Evolutionary conservation across 2,329 filamentous ascomycete genomes (phyloP).

Genomic region (Penicillium sp.): DNA sequence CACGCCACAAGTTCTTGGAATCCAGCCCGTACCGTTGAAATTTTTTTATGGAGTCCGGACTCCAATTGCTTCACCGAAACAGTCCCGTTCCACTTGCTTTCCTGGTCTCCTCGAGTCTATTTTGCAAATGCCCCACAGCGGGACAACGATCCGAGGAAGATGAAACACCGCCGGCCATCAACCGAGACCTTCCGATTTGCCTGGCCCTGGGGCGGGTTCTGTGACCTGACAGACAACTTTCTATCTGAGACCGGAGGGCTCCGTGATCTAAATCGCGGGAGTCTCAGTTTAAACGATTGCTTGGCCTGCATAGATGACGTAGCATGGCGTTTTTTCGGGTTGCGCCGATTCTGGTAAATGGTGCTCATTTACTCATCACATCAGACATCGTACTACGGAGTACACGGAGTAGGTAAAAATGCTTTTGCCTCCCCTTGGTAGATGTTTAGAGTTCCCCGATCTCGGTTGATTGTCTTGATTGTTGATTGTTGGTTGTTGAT

Average conservation of each 20-base stretch:
- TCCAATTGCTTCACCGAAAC: neutral
- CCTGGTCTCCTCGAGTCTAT: neutral
- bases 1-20: too few relatives aligned
- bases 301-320: conserved; percentile 10
- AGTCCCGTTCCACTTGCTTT: neutral
- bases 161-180: conserved; percentile 20
- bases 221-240: conserved; percentile 7
- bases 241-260: conserved; percentile 19
- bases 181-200: conserved; percentile 28
- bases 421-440: neutral
- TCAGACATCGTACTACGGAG: neutral
- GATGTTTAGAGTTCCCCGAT: neutral
- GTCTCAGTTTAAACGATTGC: conserved; percentile 16
- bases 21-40: neutral
- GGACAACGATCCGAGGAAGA: conserved; percentile 23
- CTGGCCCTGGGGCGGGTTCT: conserved; percentile 1
- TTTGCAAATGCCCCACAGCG: conserved; percentile 20
- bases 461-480: neutral
- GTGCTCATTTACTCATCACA: neutral
- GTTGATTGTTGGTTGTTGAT: neutral
- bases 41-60: neutral
- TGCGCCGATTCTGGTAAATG: neutral
- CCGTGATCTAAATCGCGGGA: conserved; percentile 18
- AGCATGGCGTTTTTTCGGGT: neutral
- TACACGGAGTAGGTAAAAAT: neutral